Evolutionary conservation across 2,329 filamentous ascomycete genomes (phyloP), one percentile per base, ranked within the genome.

Genomic region (Trichoderma atroviride): DNA sequence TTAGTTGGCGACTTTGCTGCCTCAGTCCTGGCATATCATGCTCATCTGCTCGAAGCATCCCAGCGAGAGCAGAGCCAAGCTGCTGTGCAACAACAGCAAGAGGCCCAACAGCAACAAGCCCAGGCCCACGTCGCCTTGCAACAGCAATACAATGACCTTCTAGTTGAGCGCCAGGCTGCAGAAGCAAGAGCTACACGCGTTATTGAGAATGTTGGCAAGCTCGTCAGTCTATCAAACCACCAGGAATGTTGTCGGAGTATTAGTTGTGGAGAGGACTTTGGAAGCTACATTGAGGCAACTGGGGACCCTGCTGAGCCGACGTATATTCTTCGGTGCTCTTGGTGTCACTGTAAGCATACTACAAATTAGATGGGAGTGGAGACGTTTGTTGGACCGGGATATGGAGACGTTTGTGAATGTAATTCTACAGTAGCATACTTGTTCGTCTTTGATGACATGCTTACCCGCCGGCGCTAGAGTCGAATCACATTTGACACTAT

Each of bases 391-490:
- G 14, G 40, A n/a, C 16, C 24, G n/a, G 59, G 29, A 61, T 47
- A 50, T 47, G 11, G 40, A 6, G 24, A 11, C 53, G 22, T 56
- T 16, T 33, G 16, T 56, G 19, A 56, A 50, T 24, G 29, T 29
- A n/a, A 33, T 43, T n/a, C 10, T 29, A 55, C 27, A 27, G 27
- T 27, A 27, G 27, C 27, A 19, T 6, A 40, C 37, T 40, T 19
- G 19, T 43, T n/a, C 19, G 6, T n/a, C 50, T 57, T 66, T 71
- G 75, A 75, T 76, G 74, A 61, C 35, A 50, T 67, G 63, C 63
- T 73, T 77, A 76, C 74, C 75, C 76, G 76, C 76, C 75, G 73
- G 62, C 68, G 74, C 76, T 77, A 74, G 75, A 71, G 73, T 58
- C 27, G 50, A 71, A 70, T 75, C 72, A 72, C 73, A 76, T 74